phyloP scores from a whole-genome alignment of 1,139 yeast species.

The Wickerhamiella pararugosa region DNA sequence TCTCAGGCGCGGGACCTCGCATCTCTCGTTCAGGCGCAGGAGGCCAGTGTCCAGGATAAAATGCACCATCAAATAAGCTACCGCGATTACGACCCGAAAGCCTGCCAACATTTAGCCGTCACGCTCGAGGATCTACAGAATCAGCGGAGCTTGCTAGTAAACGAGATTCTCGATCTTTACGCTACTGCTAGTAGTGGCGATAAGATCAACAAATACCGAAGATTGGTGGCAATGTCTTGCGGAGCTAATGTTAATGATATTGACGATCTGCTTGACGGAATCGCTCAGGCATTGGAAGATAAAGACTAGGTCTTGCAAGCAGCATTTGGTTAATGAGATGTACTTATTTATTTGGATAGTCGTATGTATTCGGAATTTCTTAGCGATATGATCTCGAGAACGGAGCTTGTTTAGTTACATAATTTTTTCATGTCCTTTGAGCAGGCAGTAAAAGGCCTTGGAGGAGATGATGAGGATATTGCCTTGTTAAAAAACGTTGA shows the following conservation, averaged over 20 bases:
- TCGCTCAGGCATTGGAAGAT: slow-evolving; percentile 29
- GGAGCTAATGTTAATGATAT: slow-evolving; percentile 68
- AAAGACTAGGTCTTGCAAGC: background rate
- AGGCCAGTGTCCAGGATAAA: slow-evolving; percentile 27
- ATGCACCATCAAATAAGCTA: slow-evolving; percentile 14
- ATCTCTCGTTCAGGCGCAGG: slow-evolving; percentile 32
- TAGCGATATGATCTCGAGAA: too few relatives aligned
- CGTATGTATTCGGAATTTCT: too few relatives aligned
- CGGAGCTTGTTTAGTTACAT: too few relatives aligned
- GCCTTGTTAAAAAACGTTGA: slow-evolving; percentile 36
- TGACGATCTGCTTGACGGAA: slow-evolving; percentile 52
- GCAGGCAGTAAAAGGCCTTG: slow-evolving; percentile 25
- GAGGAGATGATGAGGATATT: slow-evolving; percentile 56
- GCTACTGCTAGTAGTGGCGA: slow-evolving; percentile 33
- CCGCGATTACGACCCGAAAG: slow-evolving; percentile 8
- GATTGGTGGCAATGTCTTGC: slow-evolving; percentile 68
- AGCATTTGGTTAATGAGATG: too few relatives aligned
- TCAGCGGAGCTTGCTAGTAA: slow-evolving; percentile 31
- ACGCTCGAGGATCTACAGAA: slow-evolving; percentile 33
- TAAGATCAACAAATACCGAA: slow-evolving; percentile 69
- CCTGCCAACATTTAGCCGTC: background rate
- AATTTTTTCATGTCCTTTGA: slow-evolving; percentile 7
- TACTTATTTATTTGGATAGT: too few relatives aligned
- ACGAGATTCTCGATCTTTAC: slow-evolving; percentile 32
- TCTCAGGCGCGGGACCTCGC: slow-evolving; percentile 43